Evolutionary conservation across 768 basidiomycete species (phyloP).

Genomic region (Pleurotus salmoneostramineus): DNA sequence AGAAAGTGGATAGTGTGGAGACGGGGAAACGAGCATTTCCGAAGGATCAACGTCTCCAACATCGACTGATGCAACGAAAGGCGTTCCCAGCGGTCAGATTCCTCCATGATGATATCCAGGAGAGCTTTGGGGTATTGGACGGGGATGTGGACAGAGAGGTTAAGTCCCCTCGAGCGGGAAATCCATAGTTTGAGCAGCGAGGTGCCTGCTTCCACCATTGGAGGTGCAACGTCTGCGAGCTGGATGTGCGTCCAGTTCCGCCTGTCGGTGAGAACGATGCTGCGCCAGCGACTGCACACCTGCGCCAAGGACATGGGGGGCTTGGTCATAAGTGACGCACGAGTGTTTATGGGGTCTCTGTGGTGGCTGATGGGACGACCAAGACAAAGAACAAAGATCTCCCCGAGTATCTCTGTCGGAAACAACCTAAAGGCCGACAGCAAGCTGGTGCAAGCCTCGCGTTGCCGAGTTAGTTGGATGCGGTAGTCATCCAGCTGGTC

Average conservation of each 20-base stretch:
- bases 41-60: neutral
- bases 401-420: neutral
- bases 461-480: neutral
- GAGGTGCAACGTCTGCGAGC: constrained; percentile 47
- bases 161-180: neutral
- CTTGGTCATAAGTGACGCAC: neutral
- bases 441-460: neutral
- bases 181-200: neutral
- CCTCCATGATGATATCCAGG: neutral
- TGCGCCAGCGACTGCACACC: constrained; percentile 56
- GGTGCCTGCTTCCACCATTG: neutral
- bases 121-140: neutral
- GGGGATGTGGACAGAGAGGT: neutral
- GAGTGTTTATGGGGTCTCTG: neutral
- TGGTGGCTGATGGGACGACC: constrained; percentile 1
- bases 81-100: neutral
- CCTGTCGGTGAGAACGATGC: constrained; percentile 40
- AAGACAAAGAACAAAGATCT: constrained; percentile 1
- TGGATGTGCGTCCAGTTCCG: constrained; percentile 66
- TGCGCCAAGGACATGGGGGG: constrained; percentile 36
- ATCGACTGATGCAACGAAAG: neutral
- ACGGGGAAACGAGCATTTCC: neutral
- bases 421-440: neutral
- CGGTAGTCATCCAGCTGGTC: neutral
- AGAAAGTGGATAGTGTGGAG: neutral